A percentile compares a stretch with the other conserved stretches of the same genome.
Evolutionary conservation across 768 basidiomycete genomes (phyloP).

Genomic region (Hysterangium stoloniferum): DNA sequence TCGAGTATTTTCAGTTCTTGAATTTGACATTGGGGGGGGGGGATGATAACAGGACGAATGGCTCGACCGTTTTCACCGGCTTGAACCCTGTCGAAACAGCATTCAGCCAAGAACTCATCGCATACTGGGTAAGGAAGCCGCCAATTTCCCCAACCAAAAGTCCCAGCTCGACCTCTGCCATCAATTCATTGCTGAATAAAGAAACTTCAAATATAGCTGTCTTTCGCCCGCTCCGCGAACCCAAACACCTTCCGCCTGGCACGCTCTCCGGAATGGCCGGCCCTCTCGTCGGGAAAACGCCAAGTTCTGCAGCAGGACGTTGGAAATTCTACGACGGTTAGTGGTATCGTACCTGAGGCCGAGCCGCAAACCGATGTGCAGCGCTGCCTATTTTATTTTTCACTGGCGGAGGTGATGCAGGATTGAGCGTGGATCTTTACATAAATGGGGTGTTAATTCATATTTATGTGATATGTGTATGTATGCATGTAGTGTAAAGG

Average conservation of each 20-base stretch:
- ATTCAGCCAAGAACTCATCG: conserved; percentile 53
- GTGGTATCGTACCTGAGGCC: not conserved
- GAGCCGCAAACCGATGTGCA: conserved; percentile 1
- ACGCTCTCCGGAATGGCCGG: conserved; percentile 43
- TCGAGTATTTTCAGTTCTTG: no score
- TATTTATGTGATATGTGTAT: no score
- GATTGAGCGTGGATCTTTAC: conserved; percentile 1
- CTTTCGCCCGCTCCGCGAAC: conserved; percentile 49
- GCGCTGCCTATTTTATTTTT: conserved; percentile 3
- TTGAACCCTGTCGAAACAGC: conserved; percentile 38
- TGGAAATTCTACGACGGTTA: not conserved
- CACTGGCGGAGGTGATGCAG: not conserved
- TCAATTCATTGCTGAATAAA: no score
- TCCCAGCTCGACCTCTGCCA: conserved; percentile 1
- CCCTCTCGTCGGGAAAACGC: not conserved
- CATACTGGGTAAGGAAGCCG: conserved; percentile 37
- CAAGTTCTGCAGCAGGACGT: conserved; percentile 6
- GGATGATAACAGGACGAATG: no score
- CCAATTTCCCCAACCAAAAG: not conserved
- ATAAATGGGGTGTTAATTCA: no score
- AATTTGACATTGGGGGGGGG: no score
- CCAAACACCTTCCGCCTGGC: conserved; percentile 49
- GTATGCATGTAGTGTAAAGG: no score
- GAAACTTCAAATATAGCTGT: conserved; percentile 35
- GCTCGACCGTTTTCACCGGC: conserved; percentile 41